Conservation (phyloP, 176 grass and related monocot genomes). For the Zea mays region Zm-B73-REFERENCE-NAM-5.0 NC_050097.1:224094501-224095000, state of each 20-base stretch:
- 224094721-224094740: neutral
- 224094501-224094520: too few relatives aligned
- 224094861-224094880: constrained; percentile 63
- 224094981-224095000: too few relatives aligned
- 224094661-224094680: neutral
- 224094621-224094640: neutral
- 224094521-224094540: too few relatives aligned
- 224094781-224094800: constrained; percentile 27
- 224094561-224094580: too few relatives aligned
- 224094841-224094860: constrained; percentile 56
- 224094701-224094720: neutral
- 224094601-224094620: too few relatives aligned
- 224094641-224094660: neutral
- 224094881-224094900: constrained; percentile 55
- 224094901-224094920: constrained; percentile 55
- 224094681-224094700: neutral
- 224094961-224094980: too few relatives aligned
- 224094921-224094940: constrained; percentile 44
- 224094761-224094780: neutral
- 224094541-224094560: too few relatives aligned
- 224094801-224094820: constrained; percentile 21
- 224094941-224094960: constrained; percentile 39
- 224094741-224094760: neutral
- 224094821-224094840: constrained; percentile 16
- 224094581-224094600: too few relatives aligned